Evolutionary conservation across 2,329 filamentous ascomycete species (phyloP).

Genomic region (Dichotomopilus funicola): DNA sequence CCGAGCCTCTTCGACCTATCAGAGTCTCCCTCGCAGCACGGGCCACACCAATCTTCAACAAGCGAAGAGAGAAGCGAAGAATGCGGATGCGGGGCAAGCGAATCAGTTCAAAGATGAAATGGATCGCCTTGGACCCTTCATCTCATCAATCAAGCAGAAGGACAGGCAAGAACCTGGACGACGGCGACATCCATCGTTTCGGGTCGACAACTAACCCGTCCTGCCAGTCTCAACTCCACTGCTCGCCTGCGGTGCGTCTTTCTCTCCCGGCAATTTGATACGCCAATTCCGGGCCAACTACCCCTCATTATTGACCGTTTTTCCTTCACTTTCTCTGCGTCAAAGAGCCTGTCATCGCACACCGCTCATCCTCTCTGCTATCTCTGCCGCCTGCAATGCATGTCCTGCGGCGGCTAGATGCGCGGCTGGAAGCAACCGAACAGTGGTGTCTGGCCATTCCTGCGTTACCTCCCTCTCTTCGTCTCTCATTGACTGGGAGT

Average conservation of each 20-base stretch:
- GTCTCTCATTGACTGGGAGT: no score
- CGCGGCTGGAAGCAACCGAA: background rate
- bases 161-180: no score
- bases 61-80: background rate
- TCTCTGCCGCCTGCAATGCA: conserved; percentile 3
- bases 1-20: no score
- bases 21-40: background rate
- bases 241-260: background rate
- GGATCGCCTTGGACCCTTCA: no score
- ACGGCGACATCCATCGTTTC: background rate
- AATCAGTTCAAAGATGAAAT: background rate
- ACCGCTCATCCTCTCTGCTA: conserved; percentile 1
- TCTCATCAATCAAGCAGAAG: no score
- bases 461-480: no score
- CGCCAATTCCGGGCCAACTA: background rate
- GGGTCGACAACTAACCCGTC: background rate
- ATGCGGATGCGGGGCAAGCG: conserved; percentile 1
- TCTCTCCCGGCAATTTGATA: background rate
- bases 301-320: background rate
- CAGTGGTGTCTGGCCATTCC: background rate
- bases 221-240: background rate
- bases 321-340: background rate
- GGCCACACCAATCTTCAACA: background rate
- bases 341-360: background rate
- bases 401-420: conserved; percentile 1